Evolutionary conservation across 2,329 filamentous ascomycete species (phyloP), one percentile per base, ranked within the genome.

Genomic region (Diaporthe ilicicola): DNA sequence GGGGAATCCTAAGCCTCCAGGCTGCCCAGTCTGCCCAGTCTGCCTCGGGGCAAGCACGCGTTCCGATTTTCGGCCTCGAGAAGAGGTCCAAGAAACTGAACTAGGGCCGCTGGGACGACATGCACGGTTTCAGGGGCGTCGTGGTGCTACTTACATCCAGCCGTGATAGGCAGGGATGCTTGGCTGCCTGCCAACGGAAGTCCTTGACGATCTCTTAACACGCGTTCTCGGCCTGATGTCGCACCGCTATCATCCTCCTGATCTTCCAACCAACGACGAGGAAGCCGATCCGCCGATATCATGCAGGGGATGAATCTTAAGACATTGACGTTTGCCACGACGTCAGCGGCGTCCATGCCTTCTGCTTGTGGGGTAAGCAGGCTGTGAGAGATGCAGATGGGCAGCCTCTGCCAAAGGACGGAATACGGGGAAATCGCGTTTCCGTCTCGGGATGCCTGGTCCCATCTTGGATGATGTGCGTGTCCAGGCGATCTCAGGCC

Each of bases 31-130:
- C 39, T 46, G 29, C 29, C 32, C 39, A 61, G 56, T 39, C 56
- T n/a, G 19, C 34, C 12, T 24, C 39, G 13, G 10, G 8, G 54
- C 9, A 8, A 8, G 24, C n/a, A n/a, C 8, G 24, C 27, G 24
- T 27, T 64, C 59, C 44, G 59, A 64, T 64, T 64, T 64, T 64
- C 44, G 59, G 59, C 44, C 42, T 27, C 44, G 59, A n/a, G n/a
- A 50, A n/a, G 15, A 64, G 12, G 27, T 34, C 59, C 22, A 24
- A 29, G 13, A 13, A 50, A n/a, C n/a, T 50, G 24, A 37, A 34
- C 37, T 12, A 7, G 22, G 19, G 29, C 59, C 59, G n/a, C n/a
- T 37, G 59, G 9, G 44, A 37, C 44, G 29, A 19, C 44, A 34
- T 64, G 59, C 29, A 50, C n/a, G 44, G 44, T 44, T 1, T 55